A percentile compares a stretch with the other conserved stretches of the same genome.
phyloP scores from a whole-genome alignment of 2,329 filamentous ascomycete genomes.

The Paraphoma chrysanthemicola region DNA sequence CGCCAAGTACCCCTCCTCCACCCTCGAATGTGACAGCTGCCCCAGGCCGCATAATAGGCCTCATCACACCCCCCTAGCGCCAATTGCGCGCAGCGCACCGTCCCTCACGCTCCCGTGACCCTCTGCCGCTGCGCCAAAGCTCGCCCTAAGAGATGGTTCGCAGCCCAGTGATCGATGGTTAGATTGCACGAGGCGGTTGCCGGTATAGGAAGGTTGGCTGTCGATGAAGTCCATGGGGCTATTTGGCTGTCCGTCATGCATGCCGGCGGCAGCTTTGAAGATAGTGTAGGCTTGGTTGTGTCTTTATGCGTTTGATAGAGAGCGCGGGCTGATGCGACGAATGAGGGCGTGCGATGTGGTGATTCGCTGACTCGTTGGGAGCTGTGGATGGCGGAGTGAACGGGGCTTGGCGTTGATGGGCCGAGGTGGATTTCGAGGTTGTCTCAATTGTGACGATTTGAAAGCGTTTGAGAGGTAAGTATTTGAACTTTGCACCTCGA shows the following conservation, averaged over 20 bases:
- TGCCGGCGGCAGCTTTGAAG: background rate
- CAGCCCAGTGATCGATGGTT: conserved; percentile 40
- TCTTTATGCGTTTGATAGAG: background rate
- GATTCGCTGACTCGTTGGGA: conserved; percentile 7
- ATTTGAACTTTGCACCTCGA: too few relatives aligned
- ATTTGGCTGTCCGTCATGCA: too few relatives aligned
- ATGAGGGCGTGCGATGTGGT: background rate
- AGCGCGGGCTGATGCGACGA: background rate
- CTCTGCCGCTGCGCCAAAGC: conserved; percentile 16
- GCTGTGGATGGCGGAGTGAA: conserved; percentile 7
- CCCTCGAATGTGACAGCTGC: background rate
- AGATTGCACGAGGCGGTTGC: conserved; percentile 16
- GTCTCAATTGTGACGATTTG: background rate
- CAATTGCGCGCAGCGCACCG: background rate
- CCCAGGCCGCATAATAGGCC: conserved; percentile 16
- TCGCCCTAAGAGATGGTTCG: conserved; percentile 34
- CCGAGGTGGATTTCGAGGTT: background rate
- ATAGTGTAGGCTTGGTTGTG: background rate
- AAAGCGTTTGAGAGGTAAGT: background rate
- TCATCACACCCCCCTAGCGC: conserved; percentile 1
- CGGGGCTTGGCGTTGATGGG: conserved; percentile 6
- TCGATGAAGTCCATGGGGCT: background rate
- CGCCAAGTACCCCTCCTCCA: background rate
- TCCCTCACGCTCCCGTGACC: conserved; percentile 19
- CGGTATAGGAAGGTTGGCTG: conserved; percentile 28